phyloP scores from a whole-genome alignment of 164 flowering plant species.

The Amborella trichopoda region DNA sequence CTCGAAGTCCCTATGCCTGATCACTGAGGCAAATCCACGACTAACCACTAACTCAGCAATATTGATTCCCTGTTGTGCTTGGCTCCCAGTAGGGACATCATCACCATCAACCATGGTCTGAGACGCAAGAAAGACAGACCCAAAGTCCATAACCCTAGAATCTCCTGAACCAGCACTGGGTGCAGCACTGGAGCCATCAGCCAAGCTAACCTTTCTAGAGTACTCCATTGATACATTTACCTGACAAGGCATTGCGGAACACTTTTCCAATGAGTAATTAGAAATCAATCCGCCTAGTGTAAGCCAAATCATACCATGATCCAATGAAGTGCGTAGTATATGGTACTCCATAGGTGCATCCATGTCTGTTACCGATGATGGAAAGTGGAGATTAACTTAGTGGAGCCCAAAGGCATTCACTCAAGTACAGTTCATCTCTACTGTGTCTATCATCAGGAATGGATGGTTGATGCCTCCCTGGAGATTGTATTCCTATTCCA shows the following conservation, averaged over 20 bases:
- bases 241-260: constrained; percentile 22
- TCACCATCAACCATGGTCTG: constrained; percentile 47
- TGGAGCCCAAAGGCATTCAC: no score
- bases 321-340: no score
- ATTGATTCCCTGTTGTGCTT: constrained; percentile 47
- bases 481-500: no score
- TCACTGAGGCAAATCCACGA: constrained; percentile 82
- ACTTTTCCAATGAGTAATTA: no score
- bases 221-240: constrained; percentile 95
- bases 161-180: constrained; percentile 40
- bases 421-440: no score
- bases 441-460: no score
- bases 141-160: constrained; percentile 93
- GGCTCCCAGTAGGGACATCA: constrained; percentile 32
- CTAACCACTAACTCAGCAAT: constrained; percentile 68
- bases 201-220: constrained; percentile 59
- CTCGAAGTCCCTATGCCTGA: constrained; percentile 90
- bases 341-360: no score
- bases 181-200: constrained; percentile 37
- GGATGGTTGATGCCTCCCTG: no score
- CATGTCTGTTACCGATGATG: no score
- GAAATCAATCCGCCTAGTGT: no score
- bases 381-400: no score
- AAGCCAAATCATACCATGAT: no score
- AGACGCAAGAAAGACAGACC: constrained; percentile 69